These are phyloP conservation scores for Erysimum cheiri DNA, from an alignment of 441 rosid species.

Conservation along the genomic window DNA sequence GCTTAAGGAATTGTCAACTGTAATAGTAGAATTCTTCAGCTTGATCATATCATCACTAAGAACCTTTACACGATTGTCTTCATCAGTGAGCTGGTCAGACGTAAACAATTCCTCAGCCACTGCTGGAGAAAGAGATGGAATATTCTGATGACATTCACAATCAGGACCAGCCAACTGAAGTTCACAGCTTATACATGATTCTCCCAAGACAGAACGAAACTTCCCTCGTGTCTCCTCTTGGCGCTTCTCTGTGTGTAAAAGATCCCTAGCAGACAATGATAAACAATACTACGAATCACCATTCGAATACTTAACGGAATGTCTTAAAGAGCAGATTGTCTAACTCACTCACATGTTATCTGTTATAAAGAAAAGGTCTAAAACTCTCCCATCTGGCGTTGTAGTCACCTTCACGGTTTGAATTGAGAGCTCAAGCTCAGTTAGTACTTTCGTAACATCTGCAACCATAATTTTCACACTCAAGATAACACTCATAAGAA, in stretches of 20 bases:
- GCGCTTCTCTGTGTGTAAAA: constrained; percentile 62
- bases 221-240: constrained; percentile 64
- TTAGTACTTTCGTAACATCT: constrained; percentile 81
- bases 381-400: constrained; percentile 79
- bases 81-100: constrained; percentile 56
- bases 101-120: constrained; percentile 66
- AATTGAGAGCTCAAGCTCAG: constrained; percentile 86
- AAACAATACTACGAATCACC: not conserved
- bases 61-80: constrained; percentile 56
- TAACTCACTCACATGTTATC: constrained; percentile 69
- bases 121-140: constrained; percentile 63
- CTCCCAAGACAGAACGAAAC: constrained; percentile 70
- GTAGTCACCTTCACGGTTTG: constrained; percentile 85
- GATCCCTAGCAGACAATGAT: constrained; percentile 57
- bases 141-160: constrained; percentile 60
- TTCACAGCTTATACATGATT: constrained; percentile 79
- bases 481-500: constrained; percentile 2
- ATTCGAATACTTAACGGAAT: not conserved
- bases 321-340: not conserved
- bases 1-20: constrained; percentile 72
- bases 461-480: constrained; percentile 20
- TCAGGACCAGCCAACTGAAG: constrained; percentile 72
- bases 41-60: constrained; percentile 68
- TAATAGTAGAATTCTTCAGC: constrained; percentile 58
- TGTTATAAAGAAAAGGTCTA: constrained; percentile 85